Evolutionary conservation across 2,329 filamentous ascomycete species (phyloP).

Genomic region (Sclerotinia spermophila): DNA sequence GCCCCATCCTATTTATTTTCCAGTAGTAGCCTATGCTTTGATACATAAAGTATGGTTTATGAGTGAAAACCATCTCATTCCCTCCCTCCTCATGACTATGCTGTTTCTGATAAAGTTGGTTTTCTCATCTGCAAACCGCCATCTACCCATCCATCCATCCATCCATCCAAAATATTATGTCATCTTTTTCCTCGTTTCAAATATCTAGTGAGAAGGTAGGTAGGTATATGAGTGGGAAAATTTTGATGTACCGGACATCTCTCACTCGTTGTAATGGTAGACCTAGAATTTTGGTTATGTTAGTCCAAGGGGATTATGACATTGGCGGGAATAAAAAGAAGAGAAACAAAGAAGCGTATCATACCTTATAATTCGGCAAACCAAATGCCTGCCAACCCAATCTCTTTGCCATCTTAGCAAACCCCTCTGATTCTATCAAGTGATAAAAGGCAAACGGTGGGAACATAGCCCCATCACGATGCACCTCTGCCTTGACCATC

Average conservation of each 20-base stretch:
- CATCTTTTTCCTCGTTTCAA: slow-evolving; percentile 4
- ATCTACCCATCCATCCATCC: neutral
- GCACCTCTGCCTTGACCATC: slow-evolving; percentile 93
- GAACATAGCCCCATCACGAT: slow-evolving; percentile 98
- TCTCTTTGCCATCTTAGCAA: slow-evolving; percentile 92
- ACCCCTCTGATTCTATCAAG: slow-evolving; percentile 95
- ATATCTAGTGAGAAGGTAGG: slow-evolving; percentile 19
- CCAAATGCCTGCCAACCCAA: slow-evolving; percentile 82
- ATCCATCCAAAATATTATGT: slow-evolving; percentile 13
- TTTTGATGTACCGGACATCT: slow-evolving; percentile 17
- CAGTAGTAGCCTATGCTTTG: neutral
- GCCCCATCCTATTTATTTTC: slow-evolving; percentile 6
- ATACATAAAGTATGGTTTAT: neutral
- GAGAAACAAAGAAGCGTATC: neutral
- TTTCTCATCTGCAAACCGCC: neutral
- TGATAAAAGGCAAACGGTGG: slow-evolving; percentile 95
- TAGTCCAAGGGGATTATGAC: neutral
- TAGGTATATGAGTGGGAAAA: slow-evolving; percentile 14
- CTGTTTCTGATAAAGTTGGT: neutral
- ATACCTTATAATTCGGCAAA: slow-evolving; percentile 93
- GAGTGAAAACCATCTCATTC: neutral
- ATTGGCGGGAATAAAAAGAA: neutral
- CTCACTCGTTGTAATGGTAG: slow-evolving; percentile 84
- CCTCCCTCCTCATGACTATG: slow-evolving; percentile 3
- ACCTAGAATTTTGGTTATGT: slow-evolving; percentile 50